Evolutionary conservation across 2,329 filamentous ascomycete species (phyloP).

Genomic region (Penicillium digitatum): DNA sequence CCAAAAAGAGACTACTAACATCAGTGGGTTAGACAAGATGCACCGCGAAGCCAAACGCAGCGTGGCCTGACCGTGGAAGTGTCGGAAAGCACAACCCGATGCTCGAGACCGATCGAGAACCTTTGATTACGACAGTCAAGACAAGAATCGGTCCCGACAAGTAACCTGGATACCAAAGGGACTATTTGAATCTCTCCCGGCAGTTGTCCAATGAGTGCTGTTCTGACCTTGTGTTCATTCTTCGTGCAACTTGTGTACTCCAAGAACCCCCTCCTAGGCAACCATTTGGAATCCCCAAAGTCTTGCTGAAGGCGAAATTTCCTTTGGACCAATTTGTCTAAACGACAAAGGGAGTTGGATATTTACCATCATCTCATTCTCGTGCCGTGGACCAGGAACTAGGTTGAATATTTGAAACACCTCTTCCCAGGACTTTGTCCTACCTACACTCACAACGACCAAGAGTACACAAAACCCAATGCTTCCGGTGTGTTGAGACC

Average conservation of each 20-base stretch:
- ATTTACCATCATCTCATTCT: neutral
- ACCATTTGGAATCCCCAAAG: neutral
- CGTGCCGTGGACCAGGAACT: neutral
- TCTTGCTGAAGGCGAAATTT: neutral
- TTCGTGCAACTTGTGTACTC: slow-evolving; percentile 8
- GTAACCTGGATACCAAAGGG: neutral
- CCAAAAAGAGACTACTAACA: neutral
- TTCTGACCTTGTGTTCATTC: slow-evolving; percentile 13
- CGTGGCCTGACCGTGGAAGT: slow-evolving; percentile 4
- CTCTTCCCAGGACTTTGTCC: slow-evolving; percentile 14
- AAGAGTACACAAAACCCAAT: slow-evolving; percentile 5
- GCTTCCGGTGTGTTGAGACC: slow-evolving; percentile 14
- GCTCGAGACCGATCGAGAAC: slow-evolving; percentile 1
- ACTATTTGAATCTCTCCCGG: slow-evolving; percentile 11
- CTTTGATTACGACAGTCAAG: slow-evolving; percentile 1
- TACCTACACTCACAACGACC: slow-evolving; percentile 8
- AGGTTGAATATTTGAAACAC: slow-evolving; percentile 10
- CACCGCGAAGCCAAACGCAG: neutral
- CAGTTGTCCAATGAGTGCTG: slow-evolving; percentile 12
- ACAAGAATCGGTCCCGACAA: slow-evolving; percentile 3
- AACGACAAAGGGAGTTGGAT: neutral
- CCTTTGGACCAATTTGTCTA: neutral
- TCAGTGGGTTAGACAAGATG: neutral
- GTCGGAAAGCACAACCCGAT: slow-evolving; percentile 14
- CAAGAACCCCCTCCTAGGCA: neutral